A percentile compares a stretch with the other conserved stretches of the same genome.
Conservation (phyloP, 192 early-diverging fungal genomes). For the Mortierella claussenii region DNA sequence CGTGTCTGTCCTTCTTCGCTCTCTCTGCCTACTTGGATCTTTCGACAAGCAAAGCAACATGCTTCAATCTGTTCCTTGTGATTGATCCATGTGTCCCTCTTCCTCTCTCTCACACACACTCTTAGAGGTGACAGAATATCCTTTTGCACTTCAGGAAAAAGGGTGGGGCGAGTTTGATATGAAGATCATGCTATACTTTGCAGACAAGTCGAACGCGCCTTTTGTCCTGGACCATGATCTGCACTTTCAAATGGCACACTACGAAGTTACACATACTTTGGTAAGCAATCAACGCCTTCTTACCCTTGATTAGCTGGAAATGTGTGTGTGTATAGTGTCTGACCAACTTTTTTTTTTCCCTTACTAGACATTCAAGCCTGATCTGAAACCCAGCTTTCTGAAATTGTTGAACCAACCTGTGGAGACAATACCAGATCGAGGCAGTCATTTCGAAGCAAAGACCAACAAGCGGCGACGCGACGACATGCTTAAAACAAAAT, state of each 20-base stretch:
- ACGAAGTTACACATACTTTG: constrained; percentile 55
- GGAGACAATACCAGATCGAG: constrained; percentile 20
- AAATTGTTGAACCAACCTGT: constrained; percentile 34
- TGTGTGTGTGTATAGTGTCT: too few species aligned
- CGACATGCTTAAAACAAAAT: constrained; percentile 11
- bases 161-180: constrained; percentile 75
- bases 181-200: constrained; percentile 61
- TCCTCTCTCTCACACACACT: too few species aligned
- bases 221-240: constrained; percentile 60
- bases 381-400: constrained; percentile 40
- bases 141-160: constrained; percentile 62
- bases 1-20: constrained; percentile 1
- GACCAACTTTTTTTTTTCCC: too few species aligned
- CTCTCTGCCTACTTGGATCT: not conserved
- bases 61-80: too few species aligned
- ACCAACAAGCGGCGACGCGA: constrained; percentile 32
- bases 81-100: too few species aligned
- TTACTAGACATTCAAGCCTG: constrained; percentile 47
- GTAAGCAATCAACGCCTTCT: constrained; percentile 22
- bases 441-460: constrained; percentile 19
- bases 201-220: constrained; percentile 53
- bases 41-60: not conserved
- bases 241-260: constrained; percentile 59
- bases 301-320: not conserved
- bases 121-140: constrained; percentile 59